These are phyloP conservation scores for Protomyces pachydermus DNA, from an alignment of 1,139 yeast species.

Conservation along the genomic window DNA sequence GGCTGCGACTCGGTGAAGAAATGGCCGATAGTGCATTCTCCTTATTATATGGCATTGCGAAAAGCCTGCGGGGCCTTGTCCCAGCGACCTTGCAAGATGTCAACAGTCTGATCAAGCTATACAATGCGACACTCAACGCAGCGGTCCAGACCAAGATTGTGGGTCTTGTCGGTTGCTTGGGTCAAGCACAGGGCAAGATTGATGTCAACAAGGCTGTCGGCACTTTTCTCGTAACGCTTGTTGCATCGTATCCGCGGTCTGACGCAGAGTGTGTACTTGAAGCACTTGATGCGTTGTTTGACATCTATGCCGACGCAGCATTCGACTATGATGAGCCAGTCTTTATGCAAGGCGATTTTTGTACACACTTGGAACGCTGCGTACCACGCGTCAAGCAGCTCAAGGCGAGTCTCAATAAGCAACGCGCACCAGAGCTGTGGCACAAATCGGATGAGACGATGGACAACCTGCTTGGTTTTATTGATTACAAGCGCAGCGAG, in stretches of 20 bases:
- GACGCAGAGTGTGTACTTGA: slow-evolving; percentile 50
- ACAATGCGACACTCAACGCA: slow-evolving; percentile 29
- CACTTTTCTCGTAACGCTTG: slow-evolving; percentile 45
- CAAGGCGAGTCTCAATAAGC: slow-evolving; percentile 64
- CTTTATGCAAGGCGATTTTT: slow-evolving; percentile 56
- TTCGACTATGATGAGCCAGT: slow-evolving; percentile 63
- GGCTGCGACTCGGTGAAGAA: slow-evolving; percentile 3
- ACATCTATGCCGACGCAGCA: slow-evolving; percentile 70
- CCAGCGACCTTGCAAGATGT: slow-evolving; percentile 39
- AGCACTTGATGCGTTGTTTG: slow-evolving; percentile 62
- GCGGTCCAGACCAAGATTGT: slow-evolving; percentile 36
- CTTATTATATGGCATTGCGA: slow-evolving; percentile 57
- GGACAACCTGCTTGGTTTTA: slow-evolving; percentile 64
- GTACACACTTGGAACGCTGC: slow-evolving; percentile 44
- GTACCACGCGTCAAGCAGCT: slow-evolving; percentile 51
- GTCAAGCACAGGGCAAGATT: slow-evolving; percentile 47
- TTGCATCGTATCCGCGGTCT: slow-evolving; percentile 35
- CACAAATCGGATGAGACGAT: slow-evolving; percentile 64
- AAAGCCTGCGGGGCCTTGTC: slow-evolving; percentile 36
- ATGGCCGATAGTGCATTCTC: slow-evolving; percentile 41
- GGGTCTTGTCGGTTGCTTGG: slow-evolving; percentile 57
- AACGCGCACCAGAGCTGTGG: slow-evolving; percentile 54
- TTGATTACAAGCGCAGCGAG: slow-evolving; percentile 61
- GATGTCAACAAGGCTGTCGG: slow-evolving; percentile 48
- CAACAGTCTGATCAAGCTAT: slow-evolving; percentile 26